Evolutionary conservation across 306 rosid species (phyloP), one percentile per base, ranked within the genome.

Genomic region (Cicer bijugum): DNA sequence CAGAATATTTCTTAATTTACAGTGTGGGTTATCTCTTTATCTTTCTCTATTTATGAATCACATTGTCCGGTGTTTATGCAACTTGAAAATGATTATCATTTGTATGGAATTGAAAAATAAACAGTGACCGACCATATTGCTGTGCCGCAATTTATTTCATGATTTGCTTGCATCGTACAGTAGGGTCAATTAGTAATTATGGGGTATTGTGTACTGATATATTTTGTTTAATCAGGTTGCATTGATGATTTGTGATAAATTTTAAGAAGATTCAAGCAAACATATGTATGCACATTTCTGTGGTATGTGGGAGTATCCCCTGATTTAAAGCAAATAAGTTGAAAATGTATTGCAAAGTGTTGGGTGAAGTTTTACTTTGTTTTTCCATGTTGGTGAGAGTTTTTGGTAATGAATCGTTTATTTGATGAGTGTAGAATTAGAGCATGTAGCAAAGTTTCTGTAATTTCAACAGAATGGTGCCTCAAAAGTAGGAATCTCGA

Each of bases 231-330:
- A 86, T 80, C 93, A 87, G 90, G 84, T 81, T 84, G 85, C 85
- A 82, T 80, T 82, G 91, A 83, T 85, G 91, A 88, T 82, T 84
- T 90, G 86, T 87, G 84, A 83, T 83, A 74, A 84, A 71, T 84
- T 79, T 72, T 79, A 77, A 45, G 82, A 80, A 75, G 88, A 71
- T 73, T 78, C 78, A 81, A 84, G 79, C 78, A 77, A 83, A 58
- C 35, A 28, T 28, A 28, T 28, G 35, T 28, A 28, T 28, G 35
- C 35, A 28, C 35, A 28, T 28, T 28, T 28, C 35, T 28, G 35
- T 28, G 35, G 35, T 28, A 28, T 28, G 35, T 28, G 35, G 35
- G 35, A 28, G 35, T 28, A 28, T 28, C 35, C 35, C 35, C 35
- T 28, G 35, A 28, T 28, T 28, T 28, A 28, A 20, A 39, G 78